Conservation (phyloP, 768 basidiomycete species). For the Trametes sanguinea region DNA sequence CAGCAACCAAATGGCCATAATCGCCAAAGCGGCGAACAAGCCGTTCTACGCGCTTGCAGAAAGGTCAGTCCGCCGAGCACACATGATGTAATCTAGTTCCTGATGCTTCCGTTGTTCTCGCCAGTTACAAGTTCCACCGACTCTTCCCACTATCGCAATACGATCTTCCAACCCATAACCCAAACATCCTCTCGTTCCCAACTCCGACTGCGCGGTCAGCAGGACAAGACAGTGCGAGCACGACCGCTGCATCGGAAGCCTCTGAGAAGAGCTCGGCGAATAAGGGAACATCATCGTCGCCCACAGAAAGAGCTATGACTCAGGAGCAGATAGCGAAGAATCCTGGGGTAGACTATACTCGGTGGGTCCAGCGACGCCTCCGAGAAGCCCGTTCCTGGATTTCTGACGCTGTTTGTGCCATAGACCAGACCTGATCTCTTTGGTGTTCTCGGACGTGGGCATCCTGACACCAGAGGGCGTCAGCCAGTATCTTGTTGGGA, state of each 20-base stretch:
- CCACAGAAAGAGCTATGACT: slow-evolving; percentile 57
- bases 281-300: slow-evolving; percentile 13
- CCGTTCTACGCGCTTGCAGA: slow-evolving; percentile 96
- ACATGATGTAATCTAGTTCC: slow-evolving; percentile 18
- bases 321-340: slow-evolving; percentile 80
- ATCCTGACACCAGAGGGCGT: slow-evolving; percentile 91
- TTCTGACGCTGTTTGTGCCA: slow-evolving; percentile 19
- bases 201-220: slow-evolving; percentile 29
- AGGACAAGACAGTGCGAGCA: slow-evolving; percentile 17
- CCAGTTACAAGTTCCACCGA: slow-evolving; percentile 95
- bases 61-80: slow-evolving; percentile 49
- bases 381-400: slow-evolving; percentile 9
- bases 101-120: slow-evolving; percentile 11
- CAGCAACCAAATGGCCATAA: slow-evolving; percentile 94
- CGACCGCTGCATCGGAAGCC: slow-evolving; percentile 3
- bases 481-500: slow-evolving; percentile 92
- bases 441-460: slow-evolving; percentile 94
- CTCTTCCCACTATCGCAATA: slow-evolving; percentile 92
- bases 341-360: slow-evolving; percentile 93
- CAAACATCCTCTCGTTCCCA: slow-evolving; percentile 73
- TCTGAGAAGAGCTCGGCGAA: slow-evolving; percentile 7
- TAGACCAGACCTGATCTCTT: slow-evolving; percentile 89
- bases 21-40: slow-evolving; percentile 91
- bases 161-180: slow-evolving; percentile 82
- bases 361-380: slow-evolving; percentile 44